Evolutionary conservation across 768 basidiomycete species (phyloP).

Genomic region (Chalciporus chontae): DNA sequence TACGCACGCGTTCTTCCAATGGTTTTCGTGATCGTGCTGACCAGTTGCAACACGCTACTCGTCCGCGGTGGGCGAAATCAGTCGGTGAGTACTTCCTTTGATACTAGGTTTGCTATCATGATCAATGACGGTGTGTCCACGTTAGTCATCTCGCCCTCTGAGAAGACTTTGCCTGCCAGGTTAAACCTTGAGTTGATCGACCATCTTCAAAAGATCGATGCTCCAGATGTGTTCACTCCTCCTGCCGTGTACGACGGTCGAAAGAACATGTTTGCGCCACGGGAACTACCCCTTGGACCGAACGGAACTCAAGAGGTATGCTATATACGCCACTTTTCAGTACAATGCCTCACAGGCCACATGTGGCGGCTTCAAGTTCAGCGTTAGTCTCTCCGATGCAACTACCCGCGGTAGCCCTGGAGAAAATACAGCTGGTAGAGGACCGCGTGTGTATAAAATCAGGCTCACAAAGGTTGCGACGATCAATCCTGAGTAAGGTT

Average conservation of each 20-base stretch:
- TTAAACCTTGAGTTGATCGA: constrained; percentile 71
- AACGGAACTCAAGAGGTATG: constrained; percentile 49
- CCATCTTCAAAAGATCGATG: constrained; percentile 53
- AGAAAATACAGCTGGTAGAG: constrained; percentile 32
- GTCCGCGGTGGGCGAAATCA: constrained; percentile 6
- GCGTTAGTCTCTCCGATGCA: constrained; percentile 49
- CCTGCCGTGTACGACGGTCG: constrained; percentile 75
- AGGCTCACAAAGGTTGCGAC: constrained; percentile 54
- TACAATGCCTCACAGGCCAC: constrained; percentile 1
- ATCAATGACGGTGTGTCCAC: constrained; percentile 10
- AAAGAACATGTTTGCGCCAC: constrained; percentile 69
- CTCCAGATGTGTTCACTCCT: constrained; percentile 68
- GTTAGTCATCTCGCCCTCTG: constrained; percentile 61
- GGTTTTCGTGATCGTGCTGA: constrained; percentile 17
- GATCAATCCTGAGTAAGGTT: constrained; percentile 52
- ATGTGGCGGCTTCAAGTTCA: constrained; percentile 44
- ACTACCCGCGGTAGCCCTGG: constrained; percentile 31
- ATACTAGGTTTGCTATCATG: neutral
- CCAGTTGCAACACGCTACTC: constrained; percentile 6
- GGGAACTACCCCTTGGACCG: constrained; percentile 57
- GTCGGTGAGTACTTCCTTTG: constrained; percentile 16
- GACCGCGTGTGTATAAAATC: constrained; percentile 67
- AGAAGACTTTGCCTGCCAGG: constrained; percentile 62
- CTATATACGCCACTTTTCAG: neutral
- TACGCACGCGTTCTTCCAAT: constrained; percentile 38